These are phyloP conservation scores for Epichloe hybrida DNA, from an alignment of 2,329 filamentous ascomycete species.

Conservation along the genomic window DNA sequence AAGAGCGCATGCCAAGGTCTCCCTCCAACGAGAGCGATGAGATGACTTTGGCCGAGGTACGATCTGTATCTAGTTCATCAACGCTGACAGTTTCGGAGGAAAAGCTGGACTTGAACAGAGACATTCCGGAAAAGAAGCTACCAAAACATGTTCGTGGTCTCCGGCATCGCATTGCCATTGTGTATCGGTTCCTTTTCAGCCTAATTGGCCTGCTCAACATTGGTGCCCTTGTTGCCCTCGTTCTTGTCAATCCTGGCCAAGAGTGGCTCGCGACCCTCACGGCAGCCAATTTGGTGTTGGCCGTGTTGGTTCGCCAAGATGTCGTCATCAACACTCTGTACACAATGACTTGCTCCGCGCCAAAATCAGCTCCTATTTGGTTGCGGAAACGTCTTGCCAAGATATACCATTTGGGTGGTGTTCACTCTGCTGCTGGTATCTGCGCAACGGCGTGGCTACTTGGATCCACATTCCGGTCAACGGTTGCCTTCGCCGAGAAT, in stretches of 20 bases:
- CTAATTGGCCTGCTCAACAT: constrained; percentile 37
- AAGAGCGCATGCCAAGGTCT: background rate
- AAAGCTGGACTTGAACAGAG: constrained; percentile 17
- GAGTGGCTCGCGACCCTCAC: constrained; percentile 29
- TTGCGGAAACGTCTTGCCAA: constrained; percentile 35
- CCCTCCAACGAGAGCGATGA: constrained; percentile 7
- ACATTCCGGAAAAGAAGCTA: constrained; percentile 28
- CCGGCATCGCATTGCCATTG: constrained; percentile 32
- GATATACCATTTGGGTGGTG: constrained; percentile 38
- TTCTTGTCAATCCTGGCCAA: constrained; percentile 19
- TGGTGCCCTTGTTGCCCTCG: constrained; percentile 30
- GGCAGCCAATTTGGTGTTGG: constrained; percentile 34
- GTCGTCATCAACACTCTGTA: constrained; percentile 38
- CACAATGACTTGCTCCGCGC: constrained; percentile 29
- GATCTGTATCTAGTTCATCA: constrained; percentile 17
- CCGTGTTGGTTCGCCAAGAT: constrained; percentile 40
- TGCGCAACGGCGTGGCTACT: constrained; percentile 37
- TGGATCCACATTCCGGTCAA: constrained; percentile 26
- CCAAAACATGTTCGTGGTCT: constrained; percentile 25
- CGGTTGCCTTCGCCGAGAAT: constrained; percentile 18
- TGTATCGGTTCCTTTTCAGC: constrained; percentile 44
- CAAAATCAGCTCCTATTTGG: constrained; percentile 31
- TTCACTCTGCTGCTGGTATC: constrained; percentile 36
- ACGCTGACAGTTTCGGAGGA: constrained; percentile 17
- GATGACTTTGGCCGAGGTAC: constrained; percentile 15